Conservation (phyloP, 768 basidiomycete genomes). For the Suillus tomentosus region DNA sequence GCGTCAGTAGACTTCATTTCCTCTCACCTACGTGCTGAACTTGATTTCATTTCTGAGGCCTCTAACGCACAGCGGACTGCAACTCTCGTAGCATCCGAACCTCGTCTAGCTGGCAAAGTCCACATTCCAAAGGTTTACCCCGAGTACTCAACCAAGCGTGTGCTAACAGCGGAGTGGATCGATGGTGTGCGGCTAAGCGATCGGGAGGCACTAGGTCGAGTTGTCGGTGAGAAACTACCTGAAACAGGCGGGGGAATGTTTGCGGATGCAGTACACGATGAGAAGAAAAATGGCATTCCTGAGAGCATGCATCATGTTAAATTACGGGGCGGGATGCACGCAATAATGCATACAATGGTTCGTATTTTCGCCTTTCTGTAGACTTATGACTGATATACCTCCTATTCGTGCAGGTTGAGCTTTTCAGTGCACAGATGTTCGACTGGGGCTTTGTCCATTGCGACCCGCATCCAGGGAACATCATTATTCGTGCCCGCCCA, state of each 20-base stretch:
- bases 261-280: background rate
- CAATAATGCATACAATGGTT: constrained; percentile 80
- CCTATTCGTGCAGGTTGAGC: constrained; percentile 44
- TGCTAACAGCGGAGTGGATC: constrained; percentile 88
- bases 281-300: constrained; percentile 5
- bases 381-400: background rate
- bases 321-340: constrained; percentile 60
- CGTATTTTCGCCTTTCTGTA: background rate
- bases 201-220: constrained; percentile 50
- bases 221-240: constrained; percentile 52
- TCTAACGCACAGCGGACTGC: constrained; percentile 74
- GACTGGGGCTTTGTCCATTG: constrained; percentile 91
- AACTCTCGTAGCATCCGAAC: constrained; percentile 67
- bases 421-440: constrained; percentile 91
- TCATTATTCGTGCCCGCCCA: constrained; percentile 61
- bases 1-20: constrained; percentile 66
- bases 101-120: constrained; percentile 66
- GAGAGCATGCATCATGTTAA: constrained; percentile 2
- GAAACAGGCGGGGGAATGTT: constrained; percentile 7
- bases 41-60: constrained; percentile 82
- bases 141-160: constrained; percentile 70
- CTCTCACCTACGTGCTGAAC: constrained; percentile 79
- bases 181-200: constrained; percentile 76
- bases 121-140: constrained; percentile 78
- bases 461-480: constrained; percentile 76